A percentile compares a stretch with the other conserved stretches of the same genome.
Evolutionary conservation across 164 flowering plant genomes (phyloP).

Genomic region (Tetracentron sinense): DNA sequence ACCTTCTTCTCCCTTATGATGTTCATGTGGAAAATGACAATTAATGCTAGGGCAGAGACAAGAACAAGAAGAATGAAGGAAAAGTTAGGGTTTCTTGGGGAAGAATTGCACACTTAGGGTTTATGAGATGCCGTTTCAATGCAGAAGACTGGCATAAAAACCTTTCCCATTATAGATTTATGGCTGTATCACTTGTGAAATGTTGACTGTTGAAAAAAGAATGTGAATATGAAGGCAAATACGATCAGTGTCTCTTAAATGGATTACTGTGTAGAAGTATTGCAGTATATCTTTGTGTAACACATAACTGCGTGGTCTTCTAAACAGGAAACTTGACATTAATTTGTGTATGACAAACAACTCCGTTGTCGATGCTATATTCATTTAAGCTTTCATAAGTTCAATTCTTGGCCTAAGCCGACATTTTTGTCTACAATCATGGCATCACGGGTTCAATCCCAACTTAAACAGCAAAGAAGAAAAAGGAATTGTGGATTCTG

Average conservation of each 20-base stretch:
- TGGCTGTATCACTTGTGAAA: background rate
- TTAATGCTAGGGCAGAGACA: background rate
- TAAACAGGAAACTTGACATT: background rate
- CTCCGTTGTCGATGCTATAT: too few relatives aligned
- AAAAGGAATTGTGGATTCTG: too few relatives aligned
- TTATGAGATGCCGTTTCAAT: background rate
- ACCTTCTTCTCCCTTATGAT: background rate
- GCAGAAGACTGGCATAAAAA: background rate
- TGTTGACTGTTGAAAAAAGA: background rate
- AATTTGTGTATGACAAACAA: background rate
- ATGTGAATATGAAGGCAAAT: too few relatives aligned
- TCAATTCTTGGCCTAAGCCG: background rate
- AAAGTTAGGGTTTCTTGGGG: background rate
- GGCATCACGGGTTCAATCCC: background rate
- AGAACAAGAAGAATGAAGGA: background rate
- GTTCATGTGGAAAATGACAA: background rate
- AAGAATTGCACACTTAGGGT: background rate
- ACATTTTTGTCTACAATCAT: background rate
- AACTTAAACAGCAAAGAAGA: too few relatives aligned
- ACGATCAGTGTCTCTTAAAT: too few relatives aligned
- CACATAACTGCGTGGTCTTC: background rate
- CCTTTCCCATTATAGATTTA: background rate
- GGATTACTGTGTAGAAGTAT: too few relatives aligned
- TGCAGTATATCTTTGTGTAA: background rate
- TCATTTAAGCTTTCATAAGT: too few relatives aligned